These are phyloP conservation scores for Calcarisporium arbuscula DNA, from an alignment of 2,329 filamentous ascomycete genomes.

Conservation along the genomic window DNA sequence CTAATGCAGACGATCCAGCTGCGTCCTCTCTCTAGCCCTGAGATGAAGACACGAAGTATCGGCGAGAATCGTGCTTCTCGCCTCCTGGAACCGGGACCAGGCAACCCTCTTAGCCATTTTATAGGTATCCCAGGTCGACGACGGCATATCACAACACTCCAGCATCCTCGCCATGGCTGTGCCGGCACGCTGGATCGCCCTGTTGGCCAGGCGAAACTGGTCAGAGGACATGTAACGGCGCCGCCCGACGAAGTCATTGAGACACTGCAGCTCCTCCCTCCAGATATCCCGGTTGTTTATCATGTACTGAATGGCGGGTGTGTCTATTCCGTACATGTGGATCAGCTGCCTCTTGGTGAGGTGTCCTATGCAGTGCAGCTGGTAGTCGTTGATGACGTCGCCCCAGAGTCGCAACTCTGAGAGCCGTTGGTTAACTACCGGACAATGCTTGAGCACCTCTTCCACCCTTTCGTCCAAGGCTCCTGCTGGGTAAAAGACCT, in stretches of 20 bases:
- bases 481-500: constrained; percentile 8
- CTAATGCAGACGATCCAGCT: too few relatives aligned
- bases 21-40: too few relatives aligned
- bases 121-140: too few relatives aligned
- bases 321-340: constrained; percentile 11
- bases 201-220: constrained; percentile 6
- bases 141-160: not conserved
- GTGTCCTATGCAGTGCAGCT: constrained; percentile 5
- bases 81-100: too few relatives aligned
- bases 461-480: too few relatives aligned
- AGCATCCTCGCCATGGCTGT: constrained; percentile 8
- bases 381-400: constrained; percentile 10
- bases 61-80: too few relatives aligned
- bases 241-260: constrained; percentile 15
- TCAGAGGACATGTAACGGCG: constrained; percentile 1
- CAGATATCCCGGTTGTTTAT: constrained; percentile 1
- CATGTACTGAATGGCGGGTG: constrained; percentile 5
- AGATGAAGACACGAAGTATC: too few relatives aligned
- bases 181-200: constrained; percentile 10
- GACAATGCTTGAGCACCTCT: too few relatives aligned
- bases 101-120: too few relatives aligned
- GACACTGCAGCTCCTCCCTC: constrained; percentile 9
- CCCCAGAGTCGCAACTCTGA: constrained; percentile 11
- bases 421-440: constrained; percentile 1
- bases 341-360: constrained; percentile 6